Conservation (phyloP, 306 rosid species). For the Lablab purpureus region DNA sequence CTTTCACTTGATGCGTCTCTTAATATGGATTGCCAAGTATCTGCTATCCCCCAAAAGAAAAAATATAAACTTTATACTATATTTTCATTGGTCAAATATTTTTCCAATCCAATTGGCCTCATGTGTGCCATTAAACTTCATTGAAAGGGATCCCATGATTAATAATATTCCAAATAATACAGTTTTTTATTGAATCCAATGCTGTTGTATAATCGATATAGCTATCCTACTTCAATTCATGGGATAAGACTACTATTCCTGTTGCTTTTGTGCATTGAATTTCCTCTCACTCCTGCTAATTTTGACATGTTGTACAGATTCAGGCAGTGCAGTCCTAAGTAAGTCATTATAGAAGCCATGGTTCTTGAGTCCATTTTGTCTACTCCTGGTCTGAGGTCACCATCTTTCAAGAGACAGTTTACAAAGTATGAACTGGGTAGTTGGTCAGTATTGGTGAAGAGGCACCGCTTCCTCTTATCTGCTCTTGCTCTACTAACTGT, state of each 20-base stretch:
- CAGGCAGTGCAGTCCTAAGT: constrained; percentile 48
- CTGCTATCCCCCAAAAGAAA: not conserved
- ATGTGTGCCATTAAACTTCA: not conserved
- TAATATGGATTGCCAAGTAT: not conserved
- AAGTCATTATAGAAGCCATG: constrained; percentile 58
- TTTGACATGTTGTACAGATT: constrained; percentile 44
- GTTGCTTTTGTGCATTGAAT: not conserved
- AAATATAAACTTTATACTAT: not conserved
- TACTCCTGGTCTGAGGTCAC: constrained; percentile 68
- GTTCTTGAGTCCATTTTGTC: constrained; percentile 73
- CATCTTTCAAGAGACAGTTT: constrained; percentile 69
- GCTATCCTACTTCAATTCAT: not conserved
- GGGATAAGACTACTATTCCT: not conserved
- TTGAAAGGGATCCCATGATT: not conserved
- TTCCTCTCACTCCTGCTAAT: not conserved
- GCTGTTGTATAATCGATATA: not conserved
- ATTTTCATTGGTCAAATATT: not conserved
- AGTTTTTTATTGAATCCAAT: not conserved
- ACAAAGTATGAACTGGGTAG: constrained; percentile 71
- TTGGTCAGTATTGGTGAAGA: constrained; percentile 68
- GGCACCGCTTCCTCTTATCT: constrained; percentile 79
- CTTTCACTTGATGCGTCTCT: not conserved
- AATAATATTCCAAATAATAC: not conserved
- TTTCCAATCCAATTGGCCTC: not conserved
- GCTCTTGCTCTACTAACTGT: constrained; percentile 63